Evolutionary conservation across 23 red algal genomes (phyloP).

Genomic region (Gracilariopsis chorda): DNA sequence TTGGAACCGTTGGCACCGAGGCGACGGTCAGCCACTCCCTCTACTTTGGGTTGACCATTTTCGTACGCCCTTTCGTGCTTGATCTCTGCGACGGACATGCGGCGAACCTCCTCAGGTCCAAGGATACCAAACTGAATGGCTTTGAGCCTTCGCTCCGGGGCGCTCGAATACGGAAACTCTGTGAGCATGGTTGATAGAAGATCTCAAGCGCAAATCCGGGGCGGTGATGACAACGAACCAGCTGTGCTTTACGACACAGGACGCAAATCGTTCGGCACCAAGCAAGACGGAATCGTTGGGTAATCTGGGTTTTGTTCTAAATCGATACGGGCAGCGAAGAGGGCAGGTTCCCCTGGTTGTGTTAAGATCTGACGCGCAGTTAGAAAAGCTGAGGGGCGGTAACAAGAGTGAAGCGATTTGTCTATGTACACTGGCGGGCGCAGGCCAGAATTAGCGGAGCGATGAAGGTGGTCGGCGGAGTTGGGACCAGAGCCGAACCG

Average conservation of each 20-base stretch:
- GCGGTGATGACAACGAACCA: no score
- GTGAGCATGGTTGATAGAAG: not conserved
- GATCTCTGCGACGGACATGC: constrained; percentile 90
- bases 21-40: constrained; percentile 89
- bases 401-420: not conserved
- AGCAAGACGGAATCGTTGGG: no score
- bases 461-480: no score
- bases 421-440: constrained; percentile 7
- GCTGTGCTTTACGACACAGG: no score
- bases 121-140: constrained; percentile 87
- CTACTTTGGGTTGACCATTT: constrained; percentile 72
- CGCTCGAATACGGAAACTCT: constrained; percentile 30
- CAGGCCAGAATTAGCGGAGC: not conserved
- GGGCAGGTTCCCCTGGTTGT: no score
- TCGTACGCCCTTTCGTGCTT: constrained; percentile 92
- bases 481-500: no score
- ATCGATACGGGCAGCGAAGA: no score
- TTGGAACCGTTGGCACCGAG: constrained; percentile 84
- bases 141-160: constrained; percentile 55
- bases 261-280: no score
- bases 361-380: not conserved
- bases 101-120: constrained; percentile 87
- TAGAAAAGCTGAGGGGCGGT: not conserved
- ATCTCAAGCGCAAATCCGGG: not conserved
- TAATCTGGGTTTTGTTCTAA: no score